Evolutionary conservation across 140 eudicot genomes (phyloP).

Genomic region (Bidens hawaiensis): DNA sequence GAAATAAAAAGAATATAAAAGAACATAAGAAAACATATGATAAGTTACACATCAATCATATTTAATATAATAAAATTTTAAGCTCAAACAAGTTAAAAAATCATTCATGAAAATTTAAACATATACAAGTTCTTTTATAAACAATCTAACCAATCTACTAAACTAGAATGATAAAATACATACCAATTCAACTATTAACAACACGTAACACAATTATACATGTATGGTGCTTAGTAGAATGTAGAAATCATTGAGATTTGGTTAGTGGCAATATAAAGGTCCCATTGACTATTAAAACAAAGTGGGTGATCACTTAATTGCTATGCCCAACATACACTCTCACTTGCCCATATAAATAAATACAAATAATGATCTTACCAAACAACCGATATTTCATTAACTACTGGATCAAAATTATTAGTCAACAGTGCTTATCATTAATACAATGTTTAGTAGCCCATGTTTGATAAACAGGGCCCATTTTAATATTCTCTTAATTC

Average conservation of each 20-base stretch:
- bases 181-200: too few relatives aligned
- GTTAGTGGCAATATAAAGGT: constrained; percentile 21
- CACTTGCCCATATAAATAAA: constrained; percentile 26
- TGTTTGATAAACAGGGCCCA: constrained; percentile 31
- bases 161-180: too few relatives aligned
- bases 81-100: too few relatives aligned
- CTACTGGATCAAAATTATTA: constrained; percentile 16
- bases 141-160: too few relatives aligned
- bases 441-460: constrained; percentile 25
- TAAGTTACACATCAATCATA: too few relatives aligned
- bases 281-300: constrained; percentile 7
- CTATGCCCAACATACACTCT: constrained; percentile 35
- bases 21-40: too few relatives aligned
- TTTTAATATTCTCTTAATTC: not conserved
- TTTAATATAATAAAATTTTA: too few relatives aligned
- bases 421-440: constrained; percentile 10
- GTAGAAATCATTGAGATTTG: constrained; percentile 19
- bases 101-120: too few relatives aligned
- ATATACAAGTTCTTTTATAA: too few relatives aligned
- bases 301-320: constrained; percentile 26
- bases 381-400: not conserved
- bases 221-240: constrained; percentile 25
- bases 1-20: too few relatives aligned
- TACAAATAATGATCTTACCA: constrained; percentile 29
- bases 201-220: too few relatives aligned